Base-by-base conservation (phyloP, 2,329 filamentous ascomycete genomes). In the Xylaria sp. region DNA sequence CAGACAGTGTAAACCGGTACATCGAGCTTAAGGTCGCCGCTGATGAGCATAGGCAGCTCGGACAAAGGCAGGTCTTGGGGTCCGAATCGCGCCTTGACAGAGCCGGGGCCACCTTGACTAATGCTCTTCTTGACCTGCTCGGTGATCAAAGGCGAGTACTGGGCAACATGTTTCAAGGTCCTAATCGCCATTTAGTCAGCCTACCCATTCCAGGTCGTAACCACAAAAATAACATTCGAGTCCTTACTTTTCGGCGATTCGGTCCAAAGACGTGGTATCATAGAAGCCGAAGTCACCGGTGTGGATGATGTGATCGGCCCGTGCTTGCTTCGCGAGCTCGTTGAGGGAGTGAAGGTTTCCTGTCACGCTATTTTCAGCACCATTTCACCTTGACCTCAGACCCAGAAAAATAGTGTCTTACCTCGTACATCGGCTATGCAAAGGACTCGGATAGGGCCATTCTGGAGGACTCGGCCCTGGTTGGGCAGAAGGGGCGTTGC, bases 281-380 rank as follows among this genome's bases (percentile, higher is more conserved):
- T 99, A 99, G 78, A 99, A 99, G 60, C 94, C 94, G 72, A 99
- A 99, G 74, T 99, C 94, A 74, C 94, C 94, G 18, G 94, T 99
- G 76, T 99, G 94, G 69, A 99, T 92, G 74, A 99, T 96, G 78
- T 97, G 92, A 76, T 97, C 92, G 67, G 94, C 94, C 71, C 90
- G 90, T 59, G 94, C 93, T 71, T 94, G 90, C 75, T 91, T 95
- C 62, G 94, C 94, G 58, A 99, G 88, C 58, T 97, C 92, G 77
- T 99, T 99, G 68, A 99, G 81, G 63, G 94, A 97, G 76, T 89
- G 87, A 65, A 99, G 80, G 74, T 97, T 97, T 75, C 94, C 94
- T 99, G 65, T 50, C 39, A 46, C 50, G 42, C 19, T 39, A 50
- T 57, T 40, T 42, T 67, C 54, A 66, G 51, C 51, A 50, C 45